These are phyloP conservation scores for Coemansia javaensis DNA, from an alignment of 192 early-diverging fungal genomes.

Conservation along the genomic window DNA sequence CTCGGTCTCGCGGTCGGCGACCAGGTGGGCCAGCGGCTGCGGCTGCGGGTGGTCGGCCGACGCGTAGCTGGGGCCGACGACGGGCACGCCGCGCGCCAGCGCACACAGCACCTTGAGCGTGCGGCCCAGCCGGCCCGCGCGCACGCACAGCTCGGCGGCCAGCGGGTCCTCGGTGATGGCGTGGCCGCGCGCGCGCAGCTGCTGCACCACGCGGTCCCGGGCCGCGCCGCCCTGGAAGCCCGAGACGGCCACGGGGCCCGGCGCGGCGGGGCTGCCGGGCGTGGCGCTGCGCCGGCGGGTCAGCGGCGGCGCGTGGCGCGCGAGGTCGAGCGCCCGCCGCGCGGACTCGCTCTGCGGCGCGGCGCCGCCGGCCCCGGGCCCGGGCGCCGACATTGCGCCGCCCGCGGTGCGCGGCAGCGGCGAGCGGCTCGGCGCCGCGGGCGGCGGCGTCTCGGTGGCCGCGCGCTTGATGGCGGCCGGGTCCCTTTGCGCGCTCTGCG, in stretches of 20 bases:
- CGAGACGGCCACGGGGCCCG: constrained; percentile 7
- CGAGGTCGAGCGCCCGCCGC: too few relatives aligned
- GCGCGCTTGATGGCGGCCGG: too few relatives aligned
- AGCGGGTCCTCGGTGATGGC: constrained; percentile 29
- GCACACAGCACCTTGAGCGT: constrained; percentile 46
- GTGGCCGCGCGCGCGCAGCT: constrained; percentile 5
- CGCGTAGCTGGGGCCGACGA: constrained; percentile 7
- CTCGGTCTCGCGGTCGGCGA: constrained; percentile 23
- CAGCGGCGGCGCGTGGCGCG: too few relatives aligned
- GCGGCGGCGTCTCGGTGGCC: too few relatives aligned
- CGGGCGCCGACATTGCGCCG: too few relatives aligned
- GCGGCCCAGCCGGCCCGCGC: constrained; percentile 21
- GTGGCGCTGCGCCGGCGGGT: not conserved
- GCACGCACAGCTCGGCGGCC: constrained; percentile 20
- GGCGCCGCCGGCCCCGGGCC: too few relatives aligned
- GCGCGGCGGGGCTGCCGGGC: not conserved
- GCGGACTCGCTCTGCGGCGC: too few relatives aligned
- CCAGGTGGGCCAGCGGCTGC: constrained; percentile 1
- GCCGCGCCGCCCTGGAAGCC: constrained; percentile 12
- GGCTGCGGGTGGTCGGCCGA: not conserved
- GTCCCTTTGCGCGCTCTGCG: not conserved
- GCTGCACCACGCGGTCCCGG: not conserved
- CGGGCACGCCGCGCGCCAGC: constrained; percentile 29
- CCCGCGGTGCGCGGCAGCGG: too few relatives aligned
- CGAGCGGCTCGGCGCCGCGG: too few relatives aligned